Conservation (phyloP, 768 basidiomycete species). For the Cyathus striatus region DNA sequence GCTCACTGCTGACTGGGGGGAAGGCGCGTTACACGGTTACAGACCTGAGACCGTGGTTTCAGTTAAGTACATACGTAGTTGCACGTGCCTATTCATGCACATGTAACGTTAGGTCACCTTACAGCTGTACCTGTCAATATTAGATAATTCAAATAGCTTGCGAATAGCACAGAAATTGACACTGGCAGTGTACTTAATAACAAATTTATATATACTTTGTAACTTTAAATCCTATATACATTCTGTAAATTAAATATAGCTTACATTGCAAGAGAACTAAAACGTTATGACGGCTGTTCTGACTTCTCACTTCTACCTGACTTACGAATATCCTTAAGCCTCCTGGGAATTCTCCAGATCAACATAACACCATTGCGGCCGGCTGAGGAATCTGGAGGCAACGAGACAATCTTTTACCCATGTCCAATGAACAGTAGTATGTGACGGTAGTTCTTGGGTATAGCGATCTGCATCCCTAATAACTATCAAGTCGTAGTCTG, state of each 20-base stretch:
- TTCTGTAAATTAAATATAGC: not conserved
- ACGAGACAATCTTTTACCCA: conserved; percentile 82
- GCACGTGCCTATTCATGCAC: too few species aligned
- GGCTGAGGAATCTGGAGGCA: conserved; percentile 45
- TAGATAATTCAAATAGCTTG: too few species aligned
- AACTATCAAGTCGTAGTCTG: conserved; percentile 57
- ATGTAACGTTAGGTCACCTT: too few species aligned
- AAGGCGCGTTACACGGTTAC: too few species aligned
- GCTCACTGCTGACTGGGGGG: too few species aligned
- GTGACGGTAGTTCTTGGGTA: conserved; percentile 16
- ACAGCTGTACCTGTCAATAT: too few species aligned
- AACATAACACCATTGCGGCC: conserved; percentile 23
- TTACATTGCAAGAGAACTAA: not conserved
- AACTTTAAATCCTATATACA: not conserved
- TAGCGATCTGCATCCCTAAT: conserved; percentile 42
- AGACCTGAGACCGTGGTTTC: too few species aligned
- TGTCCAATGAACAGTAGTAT: conserved; percentile 43
- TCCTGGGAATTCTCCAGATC: conserved; percentile 17
- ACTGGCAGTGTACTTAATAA: not conserved
- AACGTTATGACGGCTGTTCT: too few species aligned
- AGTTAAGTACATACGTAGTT: too few species aligned
- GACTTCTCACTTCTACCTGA: too few species aligned
- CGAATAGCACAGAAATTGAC: too few species aligned
- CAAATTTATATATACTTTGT: not conserved
- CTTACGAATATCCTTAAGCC: too few species aligned